Percentiles rank a stretch among this genome's conserved stretches.
Conservation (phyloP, 2,329 filamentous ascomycete species). For the Geosmithia putterillii region DNA sequence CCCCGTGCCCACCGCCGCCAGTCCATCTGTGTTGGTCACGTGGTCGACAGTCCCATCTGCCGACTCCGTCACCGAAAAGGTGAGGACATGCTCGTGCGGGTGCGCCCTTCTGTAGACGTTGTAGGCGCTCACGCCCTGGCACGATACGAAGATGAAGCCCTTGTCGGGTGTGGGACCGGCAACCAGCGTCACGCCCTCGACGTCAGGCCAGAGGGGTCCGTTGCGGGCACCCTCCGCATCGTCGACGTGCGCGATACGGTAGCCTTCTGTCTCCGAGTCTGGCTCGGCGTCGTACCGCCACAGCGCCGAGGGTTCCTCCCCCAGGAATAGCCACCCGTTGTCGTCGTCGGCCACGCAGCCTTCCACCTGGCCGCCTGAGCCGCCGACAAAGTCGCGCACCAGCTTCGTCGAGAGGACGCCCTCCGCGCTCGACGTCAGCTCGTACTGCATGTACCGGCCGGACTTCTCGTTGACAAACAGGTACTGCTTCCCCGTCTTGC, state of each 20-base stretch:
- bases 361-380: conserved; percentile 39
- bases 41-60: conserved; percentile 28
- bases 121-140: conserved; percentile 39
- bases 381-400: conserved; percentile 36
- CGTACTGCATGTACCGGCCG: conserved; percentile 40
- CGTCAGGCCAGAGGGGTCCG: conserved; percentile 34
- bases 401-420: conserved; percentile 30
- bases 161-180: conserved; percentile 26
- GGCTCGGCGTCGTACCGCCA: conserved; percentile 42
- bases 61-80: conserved; percentile 32
- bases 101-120: conserved; percentile 34
- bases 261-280: conserved; percentile 19
- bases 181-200: conserved; percentile 40
- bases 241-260: conserved; percentile 26
- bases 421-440: conserved; percentile 26
- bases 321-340: conserved; percentile 35
- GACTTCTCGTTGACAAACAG: conserved; percentile 43
- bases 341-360: conserved; percentile 40
- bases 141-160: conserved; percentile 38
- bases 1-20: conserved; percentile 29
- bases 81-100: conserved; percentile 35
- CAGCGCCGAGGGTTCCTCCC: conserved; percentile 37
- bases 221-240: too few relatives aligned
- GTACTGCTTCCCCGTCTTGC: conserved; percentile 32
- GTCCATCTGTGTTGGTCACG: conserved; percentile 41